Evolutionary conservation across 2,329 filamentous ascomycete species (phyloP).

Genomic region (Cylindrodendrum hubeiense): DNA sequence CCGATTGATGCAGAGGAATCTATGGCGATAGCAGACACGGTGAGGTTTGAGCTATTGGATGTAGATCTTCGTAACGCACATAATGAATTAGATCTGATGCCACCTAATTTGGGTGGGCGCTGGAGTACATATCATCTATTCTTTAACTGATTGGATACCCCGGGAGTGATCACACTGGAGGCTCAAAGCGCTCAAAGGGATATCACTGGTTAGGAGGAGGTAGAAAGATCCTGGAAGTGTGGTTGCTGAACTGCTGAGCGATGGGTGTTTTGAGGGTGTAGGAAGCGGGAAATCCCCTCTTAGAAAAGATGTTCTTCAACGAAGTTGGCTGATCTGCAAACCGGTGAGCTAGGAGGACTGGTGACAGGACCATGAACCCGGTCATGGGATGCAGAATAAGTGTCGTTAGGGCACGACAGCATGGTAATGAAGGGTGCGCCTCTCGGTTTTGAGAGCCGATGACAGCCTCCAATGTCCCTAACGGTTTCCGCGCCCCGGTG

Average conservation of each 20-base stretch:
- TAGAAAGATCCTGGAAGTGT: conserved; percentile 32
- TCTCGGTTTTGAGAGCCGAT: conserved; percentile 5
- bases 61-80: too few relatives aligned
- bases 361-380: background rate
- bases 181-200: too few relatives aligned
- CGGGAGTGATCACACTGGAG: too few relatives aligned
- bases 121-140: too few relatives aligned
- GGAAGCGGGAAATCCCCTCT: conserved; percentile 18
- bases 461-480: conserved; percentile 3
- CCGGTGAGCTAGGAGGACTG: conserved; percentile 17
- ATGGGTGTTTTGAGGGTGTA: conserved; percentile 11
- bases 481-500: background rate
- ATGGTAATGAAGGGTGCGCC: conserved; percentile 8
- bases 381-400: conserved; percentile 2
- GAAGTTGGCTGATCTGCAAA: conserved; percentile 4
- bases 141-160: too few relatives aligned
- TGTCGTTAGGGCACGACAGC: background rate
- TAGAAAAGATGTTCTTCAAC: conserved; percentile 17
- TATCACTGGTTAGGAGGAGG: conserved; percentile 25
- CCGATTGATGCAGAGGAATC: too few relatives aligned
- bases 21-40: too few relatives aligned
- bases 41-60: too few relatives aligned
- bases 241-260: conserved; percentile 8
- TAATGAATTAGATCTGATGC: too few relatives aligned
- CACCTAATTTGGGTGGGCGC: too few relatives aligned